Evolutionary conservation across 2,329 filamentous ascomycete genomes (phyloP).

Genomic region (Fusarium transvaalense): DNA sequence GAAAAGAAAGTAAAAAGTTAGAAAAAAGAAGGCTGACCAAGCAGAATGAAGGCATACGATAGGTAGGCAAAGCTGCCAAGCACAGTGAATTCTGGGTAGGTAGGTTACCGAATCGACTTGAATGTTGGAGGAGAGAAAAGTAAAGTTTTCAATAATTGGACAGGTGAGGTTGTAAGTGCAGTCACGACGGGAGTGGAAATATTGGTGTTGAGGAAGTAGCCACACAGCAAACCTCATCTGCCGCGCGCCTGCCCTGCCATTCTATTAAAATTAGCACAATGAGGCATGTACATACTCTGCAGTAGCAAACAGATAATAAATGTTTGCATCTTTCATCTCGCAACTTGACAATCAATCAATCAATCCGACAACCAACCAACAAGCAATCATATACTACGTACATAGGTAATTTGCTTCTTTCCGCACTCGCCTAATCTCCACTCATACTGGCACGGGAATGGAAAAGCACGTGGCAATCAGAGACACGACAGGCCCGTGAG

Average conservation of each 20-base stretch:
- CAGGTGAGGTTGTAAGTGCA: background rate
- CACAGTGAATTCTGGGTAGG: background rate
- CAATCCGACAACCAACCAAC: background rate
- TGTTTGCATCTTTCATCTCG: slow-evolving; percentile 1
- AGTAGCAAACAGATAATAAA: slow-evolving; percentile 2
- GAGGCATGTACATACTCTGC: too few species aligned
- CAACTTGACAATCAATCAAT: background rate
- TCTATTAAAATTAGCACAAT: background rate
- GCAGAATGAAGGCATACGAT: background rate
- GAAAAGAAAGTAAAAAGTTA: slow-evolving; percentile 1
- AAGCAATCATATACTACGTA: background rate
- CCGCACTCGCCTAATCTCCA: slow-evolving; percentile 10
- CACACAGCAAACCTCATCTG: background rate
- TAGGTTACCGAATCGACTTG: too few species aligned
- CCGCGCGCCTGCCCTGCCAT: background rate
- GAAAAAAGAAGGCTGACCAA: slow-evolving; percentile 7
- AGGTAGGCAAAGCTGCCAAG: background rate
- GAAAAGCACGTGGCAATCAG: slow-evolving; percentile 40
- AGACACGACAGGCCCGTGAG: slow-evolving; percentile 28
- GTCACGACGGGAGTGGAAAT: background rate
- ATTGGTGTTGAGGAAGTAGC: slow-evolving; percentile 4
- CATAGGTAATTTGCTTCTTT: slow-evolving; percentile 23
- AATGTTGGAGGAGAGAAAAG: slow-evolving; percentile 4
- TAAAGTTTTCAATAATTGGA: background rate
- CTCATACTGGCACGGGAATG: slow-evolving; percentile 29